phyloP scores from a whole-genome alignment of 2,329 filamentous ascomycete species.

The Neopestalotiopsis clavispora region DNA sequence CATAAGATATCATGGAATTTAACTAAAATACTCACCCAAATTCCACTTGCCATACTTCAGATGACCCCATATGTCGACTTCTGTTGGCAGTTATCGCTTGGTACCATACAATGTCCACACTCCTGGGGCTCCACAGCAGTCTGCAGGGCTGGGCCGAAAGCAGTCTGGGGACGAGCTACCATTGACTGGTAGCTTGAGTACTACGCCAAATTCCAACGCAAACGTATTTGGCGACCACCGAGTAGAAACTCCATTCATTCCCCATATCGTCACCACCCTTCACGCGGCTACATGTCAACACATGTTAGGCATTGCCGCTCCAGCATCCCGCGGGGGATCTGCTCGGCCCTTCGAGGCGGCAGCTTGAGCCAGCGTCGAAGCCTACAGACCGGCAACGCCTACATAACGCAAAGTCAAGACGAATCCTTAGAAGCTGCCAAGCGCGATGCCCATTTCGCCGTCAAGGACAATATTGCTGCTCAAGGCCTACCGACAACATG shows the following conservation, averaged over 20 bases:
- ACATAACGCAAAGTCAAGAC: constrained; percentile 8
- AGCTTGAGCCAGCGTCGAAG: constrained; percentile 21
- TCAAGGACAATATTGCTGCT: constrained; percentile 82
- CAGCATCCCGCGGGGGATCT: constrained; percentile 33
- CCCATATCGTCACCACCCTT: not conserved
- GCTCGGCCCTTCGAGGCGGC: constrained; percentile 28
- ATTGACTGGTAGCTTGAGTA: not conserved
- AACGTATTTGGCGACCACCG: not conserved
- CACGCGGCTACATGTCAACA: constrained; percentile 37
- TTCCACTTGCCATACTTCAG: too few relatives aligned
- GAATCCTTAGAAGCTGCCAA: not conserved
- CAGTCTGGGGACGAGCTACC: not conserved
- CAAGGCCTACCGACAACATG: constrained; percentile 76
- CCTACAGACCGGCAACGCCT: constrained; percentile 19
- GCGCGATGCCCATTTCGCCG: constrained; percentile 52
- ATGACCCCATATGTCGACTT: too few relatives aligned
- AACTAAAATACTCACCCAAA: too few relatives aligned
- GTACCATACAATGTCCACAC: not conserved
- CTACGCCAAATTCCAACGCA: not conserved
- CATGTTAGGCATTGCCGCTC: constrained; percentile 35
- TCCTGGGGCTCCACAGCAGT: not conserved
- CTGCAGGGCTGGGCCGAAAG: not conserved
- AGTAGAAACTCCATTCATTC: not conserved
- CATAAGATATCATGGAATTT: too few relatives aligned
- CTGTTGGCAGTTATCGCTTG: not conserved